A percentile compares a stretch with the other conserved stretches of the same genome.
Conservation (phyloP, 139 green algal species). For the Klebsormidium nitens region DNA sequence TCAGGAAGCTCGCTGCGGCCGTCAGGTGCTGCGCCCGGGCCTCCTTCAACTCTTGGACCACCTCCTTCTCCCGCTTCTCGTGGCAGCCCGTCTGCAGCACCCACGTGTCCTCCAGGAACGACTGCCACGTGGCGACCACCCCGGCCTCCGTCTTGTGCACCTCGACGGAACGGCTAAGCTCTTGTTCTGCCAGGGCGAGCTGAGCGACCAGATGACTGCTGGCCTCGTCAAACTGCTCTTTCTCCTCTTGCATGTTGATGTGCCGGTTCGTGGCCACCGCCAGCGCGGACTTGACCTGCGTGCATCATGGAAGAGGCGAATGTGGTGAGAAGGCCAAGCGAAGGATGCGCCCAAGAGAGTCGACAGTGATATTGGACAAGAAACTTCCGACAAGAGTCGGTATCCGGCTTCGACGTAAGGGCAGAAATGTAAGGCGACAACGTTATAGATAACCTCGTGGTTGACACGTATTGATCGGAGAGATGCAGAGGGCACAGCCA, state of each 20-base stretch:
- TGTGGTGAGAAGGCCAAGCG: not conserved
- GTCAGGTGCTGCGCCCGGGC: too few relatives aligned
- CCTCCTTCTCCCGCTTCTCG: conserved; percentile 8
- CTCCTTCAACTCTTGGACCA: too few relatives aligned
- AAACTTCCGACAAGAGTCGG: too few relatives aligned
- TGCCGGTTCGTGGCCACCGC: conserved; percentile 22
- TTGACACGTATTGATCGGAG: too few relatives aligned
- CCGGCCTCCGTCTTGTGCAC: conserved; percentile 8
- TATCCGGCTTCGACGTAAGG: too few relatives aligned
- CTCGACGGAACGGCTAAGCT: conserved; percentile 3
- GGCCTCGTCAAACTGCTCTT: conserved; percentile 36
- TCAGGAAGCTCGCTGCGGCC: too few relatives aligned
- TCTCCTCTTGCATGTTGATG: conserved; percentile 38
- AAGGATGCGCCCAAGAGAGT: not conserved
- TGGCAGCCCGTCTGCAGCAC: conserved; percentile 18
- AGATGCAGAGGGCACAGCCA: too few relatives aligned
- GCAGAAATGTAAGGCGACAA: too few relatives aligned
- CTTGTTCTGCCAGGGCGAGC: conserved; percentile 27
- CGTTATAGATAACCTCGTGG: conserved; percentile 15
- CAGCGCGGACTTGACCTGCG: conserved; percentile 25
- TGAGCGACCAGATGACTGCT: conserved; percentile 27
- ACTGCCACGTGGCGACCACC: conserved; percentile 14
- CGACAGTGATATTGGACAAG: not conserved
- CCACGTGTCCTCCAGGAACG: conserved; percentile 39
- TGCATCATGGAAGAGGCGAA: not conserved